phyloP scores from a whole-genome alignment of 2,329 filamentous ascomycete species.

The Beauveria rudraprayagi region DNA sequence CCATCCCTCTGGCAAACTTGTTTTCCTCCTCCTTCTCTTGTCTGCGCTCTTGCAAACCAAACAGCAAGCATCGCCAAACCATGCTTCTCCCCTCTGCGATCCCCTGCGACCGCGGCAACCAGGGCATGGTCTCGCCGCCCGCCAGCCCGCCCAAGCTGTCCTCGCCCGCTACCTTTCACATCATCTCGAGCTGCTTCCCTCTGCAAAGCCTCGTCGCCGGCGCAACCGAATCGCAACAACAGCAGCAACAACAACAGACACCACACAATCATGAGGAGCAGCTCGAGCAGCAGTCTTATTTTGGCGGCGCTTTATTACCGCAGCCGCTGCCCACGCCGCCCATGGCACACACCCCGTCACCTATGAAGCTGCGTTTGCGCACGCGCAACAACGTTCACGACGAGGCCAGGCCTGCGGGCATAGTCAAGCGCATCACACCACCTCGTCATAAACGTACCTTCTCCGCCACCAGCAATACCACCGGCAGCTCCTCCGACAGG shows the following conservation, averaged over 20 bases:
- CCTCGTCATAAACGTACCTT: slow-evolving; percentile 1
- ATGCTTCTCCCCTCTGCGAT: slow-evolving; percentile 55
- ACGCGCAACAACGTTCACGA: slow-evolving; percentile 29
- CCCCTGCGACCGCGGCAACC: slow-evolving; percentile 45
- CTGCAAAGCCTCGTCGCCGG: slow-evolving; percentile 50
- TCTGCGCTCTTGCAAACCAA: not conserved
- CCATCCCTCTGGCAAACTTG: not conserved
- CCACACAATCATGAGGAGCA: not conserved
- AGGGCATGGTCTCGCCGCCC: slow-evolving; percentile 51
- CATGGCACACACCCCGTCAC: slow-evolving; percentile 40
- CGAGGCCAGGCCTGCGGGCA: slow-evolving; percentile 34
- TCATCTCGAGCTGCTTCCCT: slow-evolving; percentile 52
- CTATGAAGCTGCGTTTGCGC: slow-evolving; percentile 49
- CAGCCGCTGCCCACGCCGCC: slow-evolving; percentile 48
- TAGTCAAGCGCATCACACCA: slow-evolving; percentile 46
- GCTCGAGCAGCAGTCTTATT: not conserved
- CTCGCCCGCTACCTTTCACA: slow-evolving; percentile 41
- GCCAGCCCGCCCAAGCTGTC: slow-evolving; percentile 44
- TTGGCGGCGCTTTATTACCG: slow-evolving; percentile 28
- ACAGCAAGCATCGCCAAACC: not conserved
- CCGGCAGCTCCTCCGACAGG: not conserved
- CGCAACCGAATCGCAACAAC: not conserved
- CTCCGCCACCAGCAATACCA: not conserved
- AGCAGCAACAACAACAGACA: not conserved
- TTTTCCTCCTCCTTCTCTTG: too few relatives aligned